Conservation (phyloP, 1,284 basidiomycete species). For the Inonotus hispidus region DNA sequence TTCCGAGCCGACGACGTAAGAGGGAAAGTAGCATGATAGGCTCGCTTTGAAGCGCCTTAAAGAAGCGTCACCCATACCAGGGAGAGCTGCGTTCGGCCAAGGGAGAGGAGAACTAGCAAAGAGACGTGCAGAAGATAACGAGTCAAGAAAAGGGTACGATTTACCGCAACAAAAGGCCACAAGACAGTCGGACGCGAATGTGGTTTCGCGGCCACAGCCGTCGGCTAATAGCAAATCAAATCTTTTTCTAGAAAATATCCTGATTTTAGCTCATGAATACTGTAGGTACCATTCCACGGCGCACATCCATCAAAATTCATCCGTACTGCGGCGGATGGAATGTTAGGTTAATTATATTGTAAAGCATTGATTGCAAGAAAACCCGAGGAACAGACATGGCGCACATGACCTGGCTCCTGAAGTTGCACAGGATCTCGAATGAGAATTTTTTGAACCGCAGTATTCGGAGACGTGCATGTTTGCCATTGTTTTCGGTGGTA, state of each 20-base stretch:
- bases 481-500: no score
- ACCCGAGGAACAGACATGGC: no score
- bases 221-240: not conserved
- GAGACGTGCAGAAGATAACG: not conserved
- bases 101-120: not conserved
- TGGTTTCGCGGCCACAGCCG: not conserved
- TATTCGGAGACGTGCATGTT: no score
- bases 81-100: not conserved
- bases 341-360: no score
- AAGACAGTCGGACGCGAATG: not conserved
- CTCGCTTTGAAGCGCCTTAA: not conserved
- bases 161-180: not conserved
- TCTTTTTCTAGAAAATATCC: not conserved
- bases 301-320: not conserved
- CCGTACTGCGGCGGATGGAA: no score
- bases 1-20: not conserved
- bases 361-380: no score
- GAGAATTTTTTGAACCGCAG: no score
- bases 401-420: no score
- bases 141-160: not conserved
- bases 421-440: no score
- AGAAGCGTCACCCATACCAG: not conserved
- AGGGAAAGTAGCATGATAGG: not conserved
- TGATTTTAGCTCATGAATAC: not conserved
- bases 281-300: not conserved